Evolutionary conservation across 805 yeast genomes (phyloP).

Genomic region (Zygotorulaspora danielsina): DNA sequence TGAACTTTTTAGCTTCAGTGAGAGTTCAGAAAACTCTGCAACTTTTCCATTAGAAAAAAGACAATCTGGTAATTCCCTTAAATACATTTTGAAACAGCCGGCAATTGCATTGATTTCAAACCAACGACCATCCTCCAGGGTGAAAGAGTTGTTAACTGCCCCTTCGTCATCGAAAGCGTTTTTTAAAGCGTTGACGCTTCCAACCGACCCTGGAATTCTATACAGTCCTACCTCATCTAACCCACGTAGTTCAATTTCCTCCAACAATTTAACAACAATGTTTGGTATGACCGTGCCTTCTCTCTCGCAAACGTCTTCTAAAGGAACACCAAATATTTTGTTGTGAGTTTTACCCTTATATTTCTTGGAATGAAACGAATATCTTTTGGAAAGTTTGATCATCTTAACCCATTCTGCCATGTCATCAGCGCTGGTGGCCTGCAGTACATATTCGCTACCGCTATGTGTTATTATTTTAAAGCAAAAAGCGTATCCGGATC

Average conservation of each 20-base stretch:
- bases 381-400: constrained; percentile 40
- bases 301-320: constrained; percentile 67
- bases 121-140: constrained; percentile 53
- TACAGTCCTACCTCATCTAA: constrained; percentile 87
- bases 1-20: constrained; percentile 22
- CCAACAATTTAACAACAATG: constrained; percentile 60
- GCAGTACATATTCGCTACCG: constrained; percentile 58
- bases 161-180: constrained; percentile 50
- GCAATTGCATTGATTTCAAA: constrained; percentile 83
- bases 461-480: constrained; percentile 44
- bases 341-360: constrained; percentile 40
- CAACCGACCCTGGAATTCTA: constrained; percentile 64
- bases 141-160: constrained; percentile 40
- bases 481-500: constrained; percentile 20
- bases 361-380: constrained; percentile 41
- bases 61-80: constrained; percentile 86
- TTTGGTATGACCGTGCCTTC: constrained; percentile 61
- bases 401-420: constrained; percentile 68
- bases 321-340: constrained; percentile 81
- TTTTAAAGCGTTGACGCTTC: constrained; percentile 51
- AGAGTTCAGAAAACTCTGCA: constrained; percentile 46
- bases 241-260: constrained; percentile 81
- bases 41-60: constrained; percentile 65
- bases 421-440: constrained; percentile 57
- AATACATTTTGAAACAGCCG: constrained; percentile 76